Conservation (phyloP, 352 stramenopile species). For the Elongisporangium prolatum region DNA sequence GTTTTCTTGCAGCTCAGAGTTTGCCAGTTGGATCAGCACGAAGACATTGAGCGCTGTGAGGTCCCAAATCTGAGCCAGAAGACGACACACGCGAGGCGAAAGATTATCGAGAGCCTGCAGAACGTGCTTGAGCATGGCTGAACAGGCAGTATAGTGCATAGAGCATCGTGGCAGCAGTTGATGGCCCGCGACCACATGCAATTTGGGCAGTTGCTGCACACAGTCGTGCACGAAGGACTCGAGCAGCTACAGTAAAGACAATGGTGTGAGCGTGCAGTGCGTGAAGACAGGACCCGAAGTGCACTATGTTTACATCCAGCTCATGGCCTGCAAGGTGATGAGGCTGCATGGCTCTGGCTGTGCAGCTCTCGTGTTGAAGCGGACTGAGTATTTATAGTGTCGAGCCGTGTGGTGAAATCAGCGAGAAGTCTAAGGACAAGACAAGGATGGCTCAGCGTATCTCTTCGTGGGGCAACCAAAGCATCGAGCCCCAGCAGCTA, state of each 20-base stretch:
- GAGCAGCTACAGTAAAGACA: constrained; percentile 21
- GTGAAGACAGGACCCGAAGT: neutral
- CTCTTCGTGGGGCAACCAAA: constrained; percentile 6
- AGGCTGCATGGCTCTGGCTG: constrained; percentile 19
- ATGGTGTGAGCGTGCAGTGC: neutral
- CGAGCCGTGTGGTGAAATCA: neutral
- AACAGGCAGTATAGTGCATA: constrained; percentile 43
- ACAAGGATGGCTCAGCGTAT: neutral
- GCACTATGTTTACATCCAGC: constrained; percentile 20
- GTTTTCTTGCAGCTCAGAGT: constrained; percentile 27
- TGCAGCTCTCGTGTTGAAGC: neutral
- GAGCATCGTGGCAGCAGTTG: constrained; percentile 38
- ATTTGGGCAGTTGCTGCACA: constrained; percentile 39
- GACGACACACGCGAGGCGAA: constrained; percentile 39
- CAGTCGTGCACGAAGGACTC: constrained; percentile 55
- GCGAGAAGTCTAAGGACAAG: neutral
- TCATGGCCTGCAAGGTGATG: constrained; percentile 43
- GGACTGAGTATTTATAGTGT: neutral
- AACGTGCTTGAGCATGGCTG: constrained; percentile 46
- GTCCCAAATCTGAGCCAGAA: constrained; percentile 58
- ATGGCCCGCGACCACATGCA: constrained; percentile 13
- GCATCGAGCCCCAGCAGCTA: neutral
- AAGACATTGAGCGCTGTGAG: constrained; percentile 62
- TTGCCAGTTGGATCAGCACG: constrained; percentile 46
- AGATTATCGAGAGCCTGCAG: constrained; percentile 34